These are phyloP conservation scores for Volvox reticuliferus DNA, from an alignment of 139 green algal genomes.

Conservation along the genomic window DNA sequence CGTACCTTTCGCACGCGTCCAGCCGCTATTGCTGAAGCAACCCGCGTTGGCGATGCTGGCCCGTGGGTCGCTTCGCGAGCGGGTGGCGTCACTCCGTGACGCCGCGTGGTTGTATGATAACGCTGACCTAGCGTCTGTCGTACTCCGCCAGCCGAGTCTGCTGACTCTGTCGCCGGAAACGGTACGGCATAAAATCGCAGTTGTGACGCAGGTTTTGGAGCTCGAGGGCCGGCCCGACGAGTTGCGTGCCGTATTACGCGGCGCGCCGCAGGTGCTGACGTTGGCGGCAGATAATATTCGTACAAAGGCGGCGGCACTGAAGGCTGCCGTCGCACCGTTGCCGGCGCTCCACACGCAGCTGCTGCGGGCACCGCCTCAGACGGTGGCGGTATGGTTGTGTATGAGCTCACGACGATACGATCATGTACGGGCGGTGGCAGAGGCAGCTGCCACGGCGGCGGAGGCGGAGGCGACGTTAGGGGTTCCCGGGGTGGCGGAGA, in stretches of 20 bases:
- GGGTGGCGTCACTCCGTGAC: not conserved
- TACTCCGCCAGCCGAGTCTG: slow-evolving; percentile 25
- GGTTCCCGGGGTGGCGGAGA: too few species aligned
- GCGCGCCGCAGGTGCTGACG: slow-evolving; percentile 46
- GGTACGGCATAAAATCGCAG: not conserved
- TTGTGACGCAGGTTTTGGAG: slow-evolving; percentile 8
- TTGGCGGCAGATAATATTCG: not conserved
- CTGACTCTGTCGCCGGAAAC: slow-evolving; percentile 2
- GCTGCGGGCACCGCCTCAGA: not conserved
- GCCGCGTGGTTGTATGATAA: not conserved
- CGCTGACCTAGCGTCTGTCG: slow-evolving; percentile 1
- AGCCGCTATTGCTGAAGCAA: slow-evolving; percentile 33
- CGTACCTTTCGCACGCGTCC: slow-evolving; percentile 16
- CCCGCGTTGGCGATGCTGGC: slow-evolving; percentile 25
- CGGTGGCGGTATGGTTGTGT: slow-evolving; percentile 37
- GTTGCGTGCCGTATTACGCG: slow-evolving; percentile 19
- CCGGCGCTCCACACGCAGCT: slow-evolving; percentile 4
- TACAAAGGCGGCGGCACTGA: slow-evolving; percentile 20
- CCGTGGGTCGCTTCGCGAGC: not conserved
- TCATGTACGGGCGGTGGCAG: slow-evolving; percentile 10
- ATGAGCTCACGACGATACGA: slow-evolving; percentile 1
- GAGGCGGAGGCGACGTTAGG: not conserved
- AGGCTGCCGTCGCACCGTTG: not conserved
- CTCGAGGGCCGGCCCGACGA: not conserved
- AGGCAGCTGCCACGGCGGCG: too few species aligned